A percentile compares a stretch with the other conserved stretches of the same genome.
Conservation (phyloP, 306 rosid genomes). For the Abrus pulchellus region DNA sequence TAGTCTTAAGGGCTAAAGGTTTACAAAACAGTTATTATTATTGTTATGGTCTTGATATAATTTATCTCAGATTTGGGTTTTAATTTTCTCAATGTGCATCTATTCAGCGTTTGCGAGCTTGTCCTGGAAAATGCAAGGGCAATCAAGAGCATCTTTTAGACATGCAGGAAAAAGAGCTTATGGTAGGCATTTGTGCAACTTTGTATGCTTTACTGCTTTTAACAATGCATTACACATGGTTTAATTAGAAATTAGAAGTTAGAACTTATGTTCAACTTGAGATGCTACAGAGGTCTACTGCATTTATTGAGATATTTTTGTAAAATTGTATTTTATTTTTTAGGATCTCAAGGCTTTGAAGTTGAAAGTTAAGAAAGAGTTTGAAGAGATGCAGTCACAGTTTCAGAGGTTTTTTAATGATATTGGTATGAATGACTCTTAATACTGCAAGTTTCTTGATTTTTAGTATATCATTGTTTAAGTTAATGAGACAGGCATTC, state of each 20-base stretch:
- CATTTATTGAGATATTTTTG: background rate
- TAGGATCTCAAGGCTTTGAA: constrained; percentile 84
- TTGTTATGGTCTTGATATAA: background rate
- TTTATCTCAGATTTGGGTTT: constrained; percentile 37
- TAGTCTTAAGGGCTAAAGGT: too few relatives aligned
- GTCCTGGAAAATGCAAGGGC: constrained; percentile 71
- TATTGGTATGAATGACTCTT: constrained; percentile 66
- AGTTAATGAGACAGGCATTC: background rate
- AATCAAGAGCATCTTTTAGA: constrained; percentile 62
- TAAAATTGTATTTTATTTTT: constrained; percentile 36
- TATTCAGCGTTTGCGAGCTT: constrained; percentile 63
- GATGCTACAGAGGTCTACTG: background rate
- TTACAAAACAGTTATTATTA: background rate
- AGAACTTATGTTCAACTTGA: background rate
- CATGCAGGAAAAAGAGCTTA: constrained; percentile 80
- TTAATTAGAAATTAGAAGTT: background rate
- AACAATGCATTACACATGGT: background rate
- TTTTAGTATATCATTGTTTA: background rate
- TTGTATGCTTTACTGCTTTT: background rate
- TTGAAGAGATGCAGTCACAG: constrained; percentile 72
- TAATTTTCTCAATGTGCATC: constrained; percentile 47
- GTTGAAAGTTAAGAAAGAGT: constrained; percentile 68
- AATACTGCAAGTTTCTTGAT: constrained; percentile 32
- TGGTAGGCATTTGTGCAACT: constrained; percentile 55
- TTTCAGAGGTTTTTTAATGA: constrained; percentile 65